Evolutionary conservation across 345 rosid genomes (phyloP), one percentile per base, ranked within the genome.

Genomic region (Gossypium bickii): DNA sequence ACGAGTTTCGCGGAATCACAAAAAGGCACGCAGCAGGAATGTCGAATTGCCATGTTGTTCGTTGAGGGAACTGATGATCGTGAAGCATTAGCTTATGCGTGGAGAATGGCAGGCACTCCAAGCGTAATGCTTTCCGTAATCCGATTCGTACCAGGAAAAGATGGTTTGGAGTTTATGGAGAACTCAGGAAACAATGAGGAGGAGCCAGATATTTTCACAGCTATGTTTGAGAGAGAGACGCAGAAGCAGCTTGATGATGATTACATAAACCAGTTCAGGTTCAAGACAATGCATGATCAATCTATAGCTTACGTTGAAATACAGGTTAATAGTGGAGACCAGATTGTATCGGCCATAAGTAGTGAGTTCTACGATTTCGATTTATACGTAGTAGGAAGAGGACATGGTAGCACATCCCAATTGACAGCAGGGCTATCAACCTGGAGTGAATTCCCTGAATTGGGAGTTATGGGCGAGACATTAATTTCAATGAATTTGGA

Each of bases 321-420:
- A n/a, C 15, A 49, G 8, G 79, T 80, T 12, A 80, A 55, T 8
- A 29, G 53, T 0, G 80, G 75, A 7, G 66, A 78, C 1, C 75
- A 83, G 48, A 22, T 76, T 3, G 27, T 83, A 17, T 53, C 78
- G 1, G 47, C 72, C 1, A 53, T 83, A 43, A 67, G 9, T 17
- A 48, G 55, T 4, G 47, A 17, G 45, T 72, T 73, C 63, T 41
- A 24, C 22, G 72, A 64, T 2, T 80, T 18, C 24, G 89, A 86
- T 45, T 71, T 86, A 57, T 83, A 79, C n/a, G 43, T 86, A 18
- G 80, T 83, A 1, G 89, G 89, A 20, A 77, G 74, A 57, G 82
- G 86, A 3, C 9, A 72, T 4, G 75, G 56, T 24, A 41, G 12
- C 3, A 13, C 13, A 4, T 65, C 82, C 3, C 74, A 78, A 2